These are phyloP conservation scores for Claviceps digitariae DNA, from an alignment of 2,329 filamentous ascomycete genomes.

Conservation along the genomic window DNA sequence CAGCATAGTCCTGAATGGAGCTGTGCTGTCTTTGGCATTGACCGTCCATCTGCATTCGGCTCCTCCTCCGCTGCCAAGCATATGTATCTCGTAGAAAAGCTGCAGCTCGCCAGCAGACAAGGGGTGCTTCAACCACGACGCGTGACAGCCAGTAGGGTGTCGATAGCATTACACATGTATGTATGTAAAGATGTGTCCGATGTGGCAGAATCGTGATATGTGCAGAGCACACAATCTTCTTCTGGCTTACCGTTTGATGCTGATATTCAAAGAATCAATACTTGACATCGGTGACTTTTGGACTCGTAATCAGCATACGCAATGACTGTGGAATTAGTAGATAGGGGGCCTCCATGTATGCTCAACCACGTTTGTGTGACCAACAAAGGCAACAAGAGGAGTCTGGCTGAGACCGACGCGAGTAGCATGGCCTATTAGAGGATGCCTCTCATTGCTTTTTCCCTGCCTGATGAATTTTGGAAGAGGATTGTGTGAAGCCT, in stretches of 20 bases:
- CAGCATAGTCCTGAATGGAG: not conserved
- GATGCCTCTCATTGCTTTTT: not conserved
- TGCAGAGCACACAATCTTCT: not conserved
- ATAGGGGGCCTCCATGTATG: not conserved
- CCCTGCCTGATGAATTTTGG: not conserved
- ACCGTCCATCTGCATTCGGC: not conserved
- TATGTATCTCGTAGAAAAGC: not conserved
- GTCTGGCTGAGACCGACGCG: not conserved
- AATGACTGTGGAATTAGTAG: not conserved
- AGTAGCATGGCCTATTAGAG: not conserved
- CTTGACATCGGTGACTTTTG: not conserved
- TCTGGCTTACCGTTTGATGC: not conserved
- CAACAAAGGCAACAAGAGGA: not conserved
- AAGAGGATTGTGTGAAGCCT: not conserved
- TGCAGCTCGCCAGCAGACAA: not conserved
- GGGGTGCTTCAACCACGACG: not conserved
- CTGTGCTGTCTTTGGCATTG: not conserved
- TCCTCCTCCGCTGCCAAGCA: not conserved
- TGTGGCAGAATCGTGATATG: not conserved
- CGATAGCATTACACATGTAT: not conserved
- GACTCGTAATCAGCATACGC: not conserved
- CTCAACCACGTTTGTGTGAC: not conserved
- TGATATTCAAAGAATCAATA: not conserved
- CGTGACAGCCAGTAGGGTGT: too few species aligned
- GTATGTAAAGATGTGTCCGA: not conserved